These are phyloP conservation scores for Sphagnum magellanicum DNA, from an alignment of 228 moss, liverwort and hornwort species.

Conservation along the genomic window DNA sequence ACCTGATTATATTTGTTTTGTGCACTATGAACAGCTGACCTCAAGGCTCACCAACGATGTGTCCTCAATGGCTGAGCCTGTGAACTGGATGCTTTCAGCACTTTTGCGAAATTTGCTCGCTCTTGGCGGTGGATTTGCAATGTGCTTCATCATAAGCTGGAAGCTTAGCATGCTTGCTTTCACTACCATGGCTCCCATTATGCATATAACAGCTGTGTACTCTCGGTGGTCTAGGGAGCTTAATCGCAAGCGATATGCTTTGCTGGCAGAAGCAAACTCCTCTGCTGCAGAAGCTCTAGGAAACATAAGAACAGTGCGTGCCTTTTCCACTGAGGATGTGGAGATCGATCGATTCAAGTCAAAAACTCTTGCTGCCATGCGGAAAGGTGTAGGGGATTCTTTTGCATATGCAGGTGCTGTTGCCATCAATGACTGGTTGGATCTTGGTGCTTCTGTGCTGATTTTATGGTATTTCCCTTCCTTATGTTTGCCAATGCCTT, in stretches of 20 bases:
- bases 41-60: conserved; percentile 7
- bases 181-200: conserved; percentile 9
- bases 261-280: conserved; percentile 8
- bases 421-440: conserved; percentile 7
- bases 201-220: conserved; percentile 7
- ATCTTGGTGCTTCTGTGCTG: conserved; percentile 7
- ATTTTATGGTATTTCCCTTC: neutral
- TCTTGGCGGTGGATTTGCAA: conserved; percentile 4
- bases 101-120: conserved; percentile 3
- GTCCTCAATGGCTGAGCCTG: conserved; percentile 7
- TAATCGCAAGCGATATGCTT: conserved; percentile 5
- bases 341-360: conserved; percentile 2
- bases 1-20: no score
- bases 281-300: conserved; percentile 5
- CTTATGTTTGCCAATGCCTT: no score
- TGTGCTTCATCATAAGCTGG: conserved; percentile 13
- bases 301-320: conserved; percentile 7
- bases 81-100: conserved; percentile 10
- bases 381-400: conserved; percentile 6
- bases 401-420: conserved; percentile 10
- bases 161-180: conserved; percentile 9
- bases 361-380: neutral
- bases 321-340: conserved; percentile 10
- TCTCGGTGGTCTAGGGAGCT: conserved; percentile 8
- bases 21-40: neutral